Evolutionary conservation across 192 early-diverging fungal species (phyloP), one percentile per base, ranked within the genome.

Genomic region (Gigaspora rosea): DNA sequence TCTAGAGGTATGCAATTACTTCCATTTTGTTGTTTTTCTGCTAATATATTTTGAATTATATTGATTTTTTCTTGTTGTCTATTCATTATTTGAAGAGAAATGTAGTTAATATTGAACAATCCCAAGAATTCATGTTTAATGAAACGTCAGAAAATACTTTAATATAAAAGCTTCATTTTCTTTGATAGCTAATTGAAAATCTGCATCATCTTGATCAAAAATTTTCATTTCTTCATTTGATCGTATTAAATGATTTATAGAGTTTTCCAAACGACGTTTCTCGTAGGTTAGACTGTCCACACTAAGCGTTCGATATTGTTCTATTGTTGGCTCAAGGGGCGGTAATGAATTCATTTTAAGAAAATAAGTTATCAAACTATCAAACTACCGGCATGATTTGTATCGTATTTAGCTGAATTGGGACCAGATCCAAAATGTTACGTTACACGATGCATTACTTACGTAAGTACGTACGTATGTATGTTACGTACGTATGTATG

Each of bases 181-280:
- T 48, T 63, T 54, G 15, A 85, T 74, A 6, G 82, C 82, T 59
- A 68, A 71, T 27, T 51, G 27, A 13, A 85, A 76, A 68, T 85
- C 84, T 50, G 74, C 59, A 62, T 85, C 84, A 41, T 80, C 57
- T 11, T 82, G 78, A 80, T 85, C 84, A 66, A 64, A 83, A 18
- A 81, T 77, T 51, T 54, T 35, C 64, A 85, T 81, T 11, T 83
- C 84, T 32, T 78, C 49, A 52, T 85, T 85, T 3, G 84, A 85
- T 41, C 80, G 75, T 54, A 57, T 13, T 49, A 85, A 74, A 58
- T 85, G 84, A 32, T 65, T 61, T 20, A 78, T 81, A 15, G 84
- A 78, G 61, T 85, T 85, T 73, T 85, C 82, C 22, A 85, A 59
- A 33, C 78, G 57, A 11, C 73, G 71, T 27, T 83, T 83, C 49